A percentile compares a stretch with the other conserved stretches of the same genome.
These are phyloP conservation scores for Acmispon strigosus DNA, from an alignment of 306 rosid genomes.

Conservation along the genomic window DNA sequence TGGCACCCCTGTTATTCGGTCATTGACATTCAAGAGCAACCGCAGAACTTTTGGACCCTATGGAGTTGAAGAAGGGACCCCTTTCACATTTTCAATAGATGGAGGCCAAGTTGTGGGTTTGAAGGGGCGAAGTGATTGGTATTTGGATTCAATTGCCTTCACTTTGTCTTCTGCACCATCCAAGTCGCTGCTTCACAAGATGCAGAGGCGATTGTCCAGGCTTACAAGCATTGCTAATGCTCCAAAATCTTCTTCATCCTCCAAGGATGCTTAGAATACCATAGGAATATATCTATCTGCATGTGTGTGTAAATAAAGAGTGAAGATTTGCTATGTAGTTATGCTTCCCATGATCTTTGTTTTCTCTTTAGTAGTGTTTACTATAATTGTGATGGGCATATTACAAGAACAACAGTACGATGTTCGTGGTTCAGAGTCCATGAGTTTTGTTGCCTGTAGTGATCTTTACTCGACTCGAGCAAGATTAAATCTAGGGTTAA, in stretches of 20 bases:
- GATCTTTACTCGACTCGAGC: no score
- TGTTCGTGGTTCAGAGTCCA: no score
- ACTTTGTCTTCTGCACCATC: slow-evolving; percentile 22
- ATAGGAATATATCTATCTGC: not conserved
- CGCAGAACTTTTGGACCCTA: slow-evolving; percentile 47
- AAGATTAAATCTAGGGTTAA: no score
- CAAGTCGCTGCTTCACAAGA: slow-evolving; percentile 25
- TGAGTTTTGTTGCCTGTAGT: no score
- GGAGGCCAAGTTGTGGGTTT: slow-evolving; percentile 58
- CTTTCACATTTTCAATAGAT: slow-evolving; percentile 42
- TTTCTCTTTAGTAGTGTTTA: no score
- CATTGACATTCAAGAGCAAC: slow-evolving; percentile 52
- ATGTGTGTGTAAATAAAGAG: no score
- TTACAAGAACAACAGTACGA: no score
- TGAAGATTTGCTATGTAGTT: no score
- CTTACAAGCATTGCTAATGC: slow-evolving; percentile 24
- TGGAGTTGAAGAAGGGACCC: slow-evolving; percentile 60
- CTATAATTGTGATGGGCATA: no score
- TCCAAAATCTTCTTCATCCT: slow-evolving; percentile 25
- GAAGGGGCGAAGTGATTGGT: slow-evolving; percentile 45
- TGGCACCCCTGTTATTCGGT: slow-evolving; percentile 45
- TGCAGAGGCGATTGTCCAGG: slow-evolving; percentile 35
- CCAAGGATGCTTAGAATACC: slow-evolving; percentile 1
- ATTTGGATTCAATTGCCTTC: slow-evolving; percentile 46
- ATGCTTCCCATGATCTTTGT: no score